Base-by-base conservation (phyloP, 1,284 basidiomycete genomes). In the Gastroboletus turbinatus region DNA sequence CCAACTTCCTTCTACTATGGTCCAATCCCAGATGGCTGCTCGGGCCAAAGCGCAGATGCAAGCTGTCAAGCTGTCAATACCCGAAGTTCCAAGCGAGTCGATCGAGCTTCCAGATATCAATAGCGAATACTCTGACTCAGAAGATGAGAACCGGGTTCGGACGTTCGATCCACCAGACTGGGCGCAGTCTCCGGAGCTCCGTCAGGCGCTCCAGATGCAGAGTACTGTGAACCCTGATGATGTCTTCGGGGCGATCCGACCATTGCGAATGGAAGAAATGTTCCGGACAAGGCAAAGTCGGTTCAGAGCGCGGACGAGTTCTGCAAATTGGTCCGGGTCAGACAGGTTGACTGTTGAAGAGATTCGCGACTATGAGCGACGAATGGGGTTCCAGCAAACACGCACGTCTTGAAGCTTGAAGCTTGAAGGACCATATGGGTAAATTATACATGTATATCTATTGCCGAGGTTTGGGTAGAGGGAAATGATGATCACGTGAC, bases 91-190 rank as follows among this genome's bases (percentile, higher is more conserved):
- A 14, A 90, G 85, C 63, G 94, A 96, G 75, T 87, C 82, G 61
- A 95, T 94, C 62, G 92, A 94, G 65, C 78, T 98, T 35, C 94
- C 95, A 0, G 95, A 97, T 55, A 94, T 96, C 66, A 89, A 93
- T 62, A 94, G 91, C 73, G 95, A 97, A 66, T 97, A 97, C 72
- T 96, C 94, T 4, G 91, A 97, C 73, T 96, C 94, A 5, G 95
- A 94, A 48, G 92, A 96, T 65, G 92, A 94, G 68, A 83, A 85
- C 64, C 84, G 88, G 23, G 79, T 80, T 46, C 78, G 82, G 56
- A 86, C 86, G 32, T 87, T 85, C 64, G 83, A 90, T 69, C 86
- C 82, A 60, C 94, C 87, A 5, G 80, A 82, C 19, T 98, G 96
- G 95, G 92, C 94, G 6, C 92, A 96, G 69, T 93, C 92, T 27